These are phyloP conservation scores for Nannizziopsis arthrosporioides DNA, from an alignment of 2,329 filamentous ascomycete genomes.

Conservation along the genomic window DNA sequence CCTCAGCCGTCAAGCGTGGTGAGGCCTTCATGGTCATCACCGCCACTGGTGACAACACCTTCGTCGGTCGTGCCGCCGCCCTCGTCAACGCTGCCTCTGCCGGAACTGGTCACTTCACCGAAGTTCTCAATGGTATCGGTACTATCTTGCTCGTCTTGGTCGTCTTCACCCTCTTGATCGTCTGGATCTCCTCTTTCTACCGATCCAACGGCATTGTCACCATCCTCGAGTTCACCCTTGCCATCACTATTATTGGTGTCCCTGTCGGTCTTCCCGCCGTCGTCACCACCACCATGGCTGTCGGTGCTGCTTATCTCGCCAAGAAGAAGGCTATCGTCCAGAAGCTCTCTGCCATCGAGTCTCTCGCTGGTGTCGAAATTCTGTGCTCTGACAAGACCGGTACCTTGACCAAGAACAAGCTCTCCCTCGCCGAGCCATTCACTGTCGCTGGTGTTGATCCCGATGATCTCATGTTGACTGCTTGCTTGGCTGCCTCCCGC, in stretches of 20 bases:
- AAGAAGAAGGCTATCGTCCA: slow-evolving; percentile 90
- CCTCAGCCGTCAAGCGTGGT: slow-evolving; percentile 82
- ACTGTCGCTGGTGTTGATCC: slow-evolving; percentile 69
- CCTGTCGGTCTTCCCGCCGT: slow-evolving; percentile 87
- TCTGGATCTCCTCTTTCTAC: slow-evolving; percentile 83
- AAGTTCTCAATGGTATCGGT: slow-evolving; percentile 79
- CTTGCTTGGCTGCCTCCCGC: slow-evolving; percentile 76
- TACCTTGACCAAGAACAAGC: slow-evolving; percentile 88
- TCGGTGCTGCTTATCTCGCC: slow-evolving; percentile 80
- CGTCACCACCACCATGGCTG: slow-evolving; percentile 89
- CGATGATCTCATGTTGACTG: slow-evolving; percentile 84
- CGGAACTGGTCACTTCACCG: slow-evolving; percentile 76
- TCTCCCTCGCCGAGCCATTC: slow-evolving; percentile 75
- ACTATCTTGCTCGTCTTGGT: slow-evolving; percentile 69
- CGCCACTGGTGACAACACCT: slow-evolving; percentile 77
- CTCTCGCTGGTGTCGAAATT: slow-evolving; percentile 82
- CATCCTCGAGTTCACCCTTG: slow-evolving; percentile 75
- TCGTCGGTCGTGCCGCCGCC: slow-evolving; percentile 77
- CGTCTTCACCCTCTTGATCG: slow-evolving; percentile 64
- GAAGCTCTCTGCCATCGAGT: slow-evolving; percentile 85
- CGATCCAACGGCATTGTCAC: slow-evolving; percentile 66
- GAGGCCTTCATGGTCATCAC: slow-evolving; percentile 74
- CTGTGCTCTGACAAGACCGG: slow-evolving; percentile 92
- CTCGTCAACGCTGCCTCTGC: slow-evolving; percentile 66
- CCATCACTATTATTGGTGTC: slow-evolving; percentile 83